Percentiles rank a stretch among this genome's conserved stretches.
These are phyloP conservation scores for Euphorbia tirucalli DNA, from an alignment of 345 rosid species.

Conservation along the genomic window DNA sequence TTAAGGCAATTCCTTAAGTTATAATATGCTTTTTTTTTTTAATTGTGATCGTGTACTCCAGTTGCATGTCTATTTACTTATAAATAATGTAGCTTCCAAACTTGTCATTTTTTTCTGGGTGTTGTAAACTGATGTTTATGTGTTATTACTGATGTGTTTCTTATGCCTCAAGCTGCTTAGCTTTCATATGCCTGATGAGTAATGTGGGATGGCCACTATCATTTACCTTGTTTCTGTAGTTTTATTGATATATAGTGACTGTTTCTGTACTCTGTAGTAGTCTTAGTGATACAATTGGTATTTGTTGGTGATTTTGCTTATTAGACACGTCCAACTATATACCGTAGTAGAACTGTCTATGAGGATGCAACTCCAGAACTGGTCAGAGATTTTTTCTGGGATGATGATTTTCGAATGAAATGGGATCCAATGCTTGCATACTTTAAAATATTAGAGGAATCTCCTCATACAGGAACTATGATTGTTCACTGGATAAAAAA, in stretches of 20 bases:
- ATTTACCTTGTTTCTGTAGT: background rate
- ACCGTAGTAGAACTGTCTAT: constrained; percentile 81
- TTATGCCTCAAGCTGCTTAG: background rate
- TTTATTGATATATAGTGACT: background rate
- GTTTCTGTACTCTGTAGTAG: background rate
- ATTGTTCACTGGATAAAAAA: constrained; percentile 86
- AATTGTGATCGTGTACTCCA: background rate
- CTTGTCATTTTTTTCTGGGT: constrained; percentile 5
- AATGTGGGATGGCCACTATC: background rate
- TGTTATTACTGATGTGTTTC: background rate
- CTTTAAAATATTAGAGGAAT: constrained; percentile 68
- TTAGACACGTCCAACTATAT: constrained; percentile 68
- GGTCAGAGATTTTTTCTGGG: constrained; percentile 99
- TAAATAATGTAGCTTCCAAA: background rate
- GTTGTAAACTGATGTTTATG: background rate
- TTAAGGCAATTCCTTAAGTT: background rate
- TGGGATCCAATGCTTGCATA: constrained; percentile 94
- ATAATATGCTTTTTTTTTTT: background rate
- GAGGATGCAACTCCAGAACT: constrained; percentile 87
- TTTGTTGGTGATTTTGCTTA: constrained; percentile 33
- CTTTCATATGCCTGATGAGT: background rate
- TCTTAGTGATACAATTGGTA: constrained; percentile 3
- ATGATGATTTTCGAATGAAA: constrained; percentile 87
- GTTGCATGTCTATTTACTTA: background rate
- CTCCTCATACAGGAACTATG: constrained; percentile 63